Evolutionary conservation across 1,284 basidiomycete genomes (phyloP).

Genomic region (Malassezia psittaci): DNA sequence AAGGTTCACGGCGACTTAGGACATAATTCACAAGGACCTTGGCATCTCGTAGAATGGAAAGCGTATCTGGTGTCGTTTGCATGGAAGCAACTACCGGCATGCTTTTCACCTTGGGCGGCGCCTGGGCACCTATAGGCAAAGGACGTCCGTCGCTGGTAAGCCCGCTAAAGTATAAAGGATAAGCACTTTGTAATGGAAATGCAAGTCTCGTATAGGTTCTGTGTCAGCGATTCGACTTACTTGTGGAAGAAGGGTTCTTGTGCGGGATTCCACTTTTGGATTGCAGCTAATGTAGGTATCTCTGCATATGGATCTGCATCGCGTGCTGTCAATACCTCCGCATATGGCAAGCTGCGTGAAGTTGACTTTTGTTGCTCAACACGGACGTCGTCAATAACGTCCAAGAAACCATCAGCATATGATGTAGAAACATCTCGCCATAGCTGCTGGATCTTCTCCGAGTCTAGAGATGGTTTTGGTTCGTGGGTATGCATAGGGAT

Average conservation of each 20-base stretch:
- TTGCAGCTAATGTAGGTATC: conserved; percentile 4
- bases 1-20: conserved; percentile 26
- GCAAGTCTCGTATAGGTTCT: conserved; percentile 25
- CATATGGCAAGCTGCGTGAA: conserved; percentile 3
- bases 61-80: conserved; percentile 22
- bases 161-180: conserved; percentile 24
- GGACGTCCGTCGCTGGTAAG: conserved; percentile 20
- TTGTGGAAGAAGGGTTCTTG: not conserved
- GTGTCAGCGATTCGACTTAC: conserved; percentile 1
- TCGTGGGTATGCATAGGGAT: not conserved
- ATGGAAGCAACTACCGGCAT: conserved; percentile 28
- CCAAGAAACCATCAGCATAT: not conserved
- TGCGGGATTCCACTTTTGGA: not conserved
- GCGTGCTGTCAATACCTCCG: conserved; percentile 7
- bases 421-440: conserved; percentile 9
- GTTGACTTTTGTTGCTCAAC: not conserved
- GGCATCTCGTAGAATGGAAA: conserved; percentile 20
- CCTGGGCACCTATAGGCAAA: not conserved
- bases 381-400: not conserved
- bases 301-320: conserved; percentile 10
- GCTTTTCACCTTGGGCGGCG: conserved; percentile 9
- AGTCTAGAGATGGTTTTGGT: not conserved
- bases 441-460: conserved; percentile 3
- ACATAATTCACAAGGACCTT: conserved; percentile 21
- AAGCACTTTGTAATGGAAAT: conserved; percentile 26